Conservation (phyloP, 441 rosid species). For the Viola pubescens region DNA sequence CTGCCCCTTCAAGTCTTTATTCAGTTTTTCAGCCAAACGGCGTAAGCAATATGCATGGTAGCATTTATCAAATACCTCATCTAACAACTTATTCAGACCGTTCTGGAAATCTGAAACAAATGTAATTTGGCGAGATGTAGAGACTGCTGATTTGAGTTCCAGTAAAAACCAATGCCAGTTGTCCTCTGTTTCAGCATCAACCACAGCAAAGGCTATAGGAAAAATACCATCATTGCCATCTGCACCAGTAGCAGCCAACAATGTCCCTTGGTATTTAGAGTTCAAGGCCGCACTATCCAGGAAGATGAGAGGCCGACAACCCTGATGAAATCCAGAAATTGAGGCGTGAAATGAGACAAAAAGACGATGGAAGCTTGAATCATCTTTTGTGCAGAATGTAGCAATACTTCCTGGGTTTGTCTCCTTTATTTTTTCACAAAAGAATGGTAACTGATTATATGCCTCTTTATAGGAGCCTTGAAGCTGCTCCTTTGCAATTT, state of each 20-base stretch:
- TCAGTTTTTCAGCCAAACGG: constrained; percentile 23
- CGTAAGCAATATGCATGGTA: constrained; percentile 21
- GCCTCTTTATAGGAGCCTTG: constrained; percentile 40
- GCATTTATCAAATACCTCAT: constrained; percentile 19
- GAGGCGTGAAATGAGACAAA: constrained; percentile 36
- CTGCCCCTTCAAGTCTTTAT: constrained; percentile 23
- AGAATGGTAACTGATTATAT: constrained; percentile 35
- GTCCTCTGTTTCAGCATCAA: constrained; percentile 21
- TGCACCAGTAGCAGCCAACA: constrained; percentile 19
- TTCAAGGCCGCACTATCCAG: constrained; percentile 21
- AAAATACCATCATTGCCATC: constrained; percentile 24
- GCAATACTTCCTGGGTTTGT: constrained; percentile 43
- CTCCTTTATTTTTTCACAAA: constrained; percentile 39
- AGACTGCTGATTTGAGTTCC: constrained; percentile 19
- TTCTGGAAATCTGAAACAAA: constrained; percentile 24
- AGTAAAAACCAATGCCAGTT: constrained; percentile 22
- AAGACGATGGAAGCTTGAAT: constrained; percentile 35
- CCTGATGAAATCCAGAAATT: constrained; percentile 20
- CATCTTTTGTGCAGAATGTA: constrained; percentile 35
- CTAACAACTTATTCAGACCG: constrained; percentile 17
- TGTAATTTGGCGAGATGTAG: constrained; percentile 16
- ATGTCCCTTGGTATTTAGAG: constrained; percentile 21
- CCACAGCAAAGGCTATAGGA: constrained; percentile 20
- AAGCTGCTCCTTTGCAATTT: constrained; percentile 41
- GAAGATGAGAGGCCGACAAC: constrained; percentile 25